Conservation (phyloP, 495 filamentous ascomycete species). For the Xylaria nigripes region DNA sequence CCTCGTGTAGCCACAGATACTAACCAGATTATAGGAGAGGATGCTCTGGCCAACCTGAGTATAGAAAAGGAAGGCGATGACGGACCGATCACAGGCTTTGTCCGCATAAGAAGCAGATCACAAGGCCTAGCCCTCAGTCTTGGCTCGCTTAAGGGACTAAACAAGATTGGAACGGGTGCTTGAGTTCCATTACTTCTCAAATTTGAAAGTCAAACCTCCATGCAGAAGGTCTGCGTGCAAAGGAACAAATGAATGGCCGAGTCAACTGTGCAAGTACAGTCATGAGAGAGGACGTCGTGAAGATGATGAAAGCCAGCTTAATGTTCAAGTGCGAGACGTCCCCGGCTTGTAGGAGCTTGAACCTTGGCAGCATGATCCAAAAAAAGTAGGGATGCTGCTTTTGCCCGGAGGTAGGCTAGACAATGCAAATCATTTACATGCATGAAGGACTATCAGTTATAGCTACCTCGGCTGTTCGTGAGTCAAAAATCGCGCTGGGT, state of each 20-base stretch:
- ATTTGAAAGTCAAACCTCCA: neutral
- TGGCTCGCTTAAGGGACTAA: constrained; percentile 90
- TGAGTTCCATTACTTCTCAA: constrained; percentile 14
- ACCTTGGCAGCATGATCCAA: constrained; percentile 15
- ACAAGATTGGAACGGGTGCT: constrained; percentile 58
- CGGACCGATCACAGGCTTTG: constrained; percentile 95
- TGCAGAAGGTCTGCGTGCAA: neutral
- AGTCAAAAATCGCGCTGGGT: neutral
- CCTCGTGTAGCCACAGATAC: neutral
- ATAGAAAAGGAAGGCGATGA: constrained; percentile 97
- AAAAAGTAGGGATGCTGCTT: constrained; percentile 15
- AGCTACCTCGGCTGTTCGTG: neutral
- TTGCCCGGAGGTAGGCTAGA: constrained; percentile 19
- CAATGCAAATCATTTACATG: constrained; percentile 20
- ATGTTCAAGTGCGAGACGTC: constrained; percentile 10
- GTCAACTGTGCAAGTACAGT: neutral
- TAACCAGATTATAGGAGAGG: constrained; percentile 66
- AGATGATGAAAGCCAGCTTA: constrained; percentile 18
- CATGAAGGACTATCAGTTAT: neutral
- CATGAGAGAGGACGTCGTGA: constrained; percentile 9
- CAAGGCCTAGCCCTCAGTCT: constrained; percentile 93
- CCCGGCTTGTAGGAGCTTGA: constrained; percentile 3
- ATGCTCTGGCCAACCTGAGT: constrained; percentile 93
- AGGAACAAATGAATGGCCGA: neutral
- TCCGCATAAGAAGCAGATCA: constrained; percentile 94